A percentile compares a stretch with the other conserved stretches of the same genome.
Conservation (phyloP, 2,329 filamentous ascomycete genomes). For the Talaromyces sp. region DNA sequence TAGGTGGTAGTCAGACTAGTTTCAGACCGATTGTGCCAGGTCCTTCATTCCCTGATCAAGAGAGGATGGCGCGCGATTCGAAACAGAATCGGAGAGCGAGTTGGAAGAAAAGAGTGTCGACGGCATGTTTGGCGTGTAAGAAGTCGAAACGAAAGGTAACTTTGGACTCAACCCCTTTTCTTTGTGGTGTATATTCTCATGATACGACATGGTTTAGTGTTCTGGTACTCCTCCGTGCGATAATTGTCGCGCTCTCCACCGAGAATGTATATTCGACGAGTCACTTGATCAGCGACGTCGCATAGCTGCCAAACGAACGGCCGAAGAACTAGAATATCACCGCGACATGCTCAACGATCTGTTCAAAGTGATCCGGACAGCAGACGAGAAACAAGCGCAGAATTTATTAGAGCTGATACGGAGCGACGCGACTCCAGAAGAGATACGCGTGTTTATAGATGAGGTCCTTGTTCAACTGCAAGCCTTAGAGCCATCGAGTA, state of each 20-base stretch:
- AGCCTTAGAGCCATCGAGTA: conserved; percentile 9
- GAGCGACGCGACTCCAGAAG: conserved; percentile 30
- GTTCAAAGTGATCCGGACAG: conserved; percentile 30
- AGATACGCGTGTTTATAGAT: conserved; percentile 32
- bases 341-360: conserved; percentile 36
- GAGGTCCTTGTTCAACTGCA: conserved; percentile 24
- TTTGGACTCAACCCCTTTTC: neutral
- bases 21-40: conserved; percentile 24
- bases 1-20: neutral
- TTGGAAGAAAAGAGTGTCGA: conserved; percentile 37
- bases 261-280: conserved; percentile 53
- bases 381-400: conserved; percentile 26
- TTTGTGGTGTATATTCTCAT: neutral
- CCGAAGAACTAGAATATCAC: conserved; percentile 37
- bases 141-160: conserved; percentile 37
- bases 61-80: conserved; percentile 2
- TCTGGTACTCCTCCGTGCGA: conserved; percentile 35
- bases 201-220: conserved; percentile 24
- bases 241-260: conserved; percentile 33
- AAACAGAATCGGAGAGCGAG: conserved; percentile 11
- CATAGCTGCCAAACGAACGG: conserved; percentile 36
- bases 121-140: conserved; percentile 37
- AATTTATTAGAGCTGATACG: conserved; percentile 33
- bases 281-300: conserved; percentile 50
- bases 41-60: conserved; percentile 19